Percentiles rank a stretch among this genome's conserved stretches.
phyloP scores from a whole-genome alignment of 129 eudicot genomes.

The Chrysanthemum seticuspe region DNA sequence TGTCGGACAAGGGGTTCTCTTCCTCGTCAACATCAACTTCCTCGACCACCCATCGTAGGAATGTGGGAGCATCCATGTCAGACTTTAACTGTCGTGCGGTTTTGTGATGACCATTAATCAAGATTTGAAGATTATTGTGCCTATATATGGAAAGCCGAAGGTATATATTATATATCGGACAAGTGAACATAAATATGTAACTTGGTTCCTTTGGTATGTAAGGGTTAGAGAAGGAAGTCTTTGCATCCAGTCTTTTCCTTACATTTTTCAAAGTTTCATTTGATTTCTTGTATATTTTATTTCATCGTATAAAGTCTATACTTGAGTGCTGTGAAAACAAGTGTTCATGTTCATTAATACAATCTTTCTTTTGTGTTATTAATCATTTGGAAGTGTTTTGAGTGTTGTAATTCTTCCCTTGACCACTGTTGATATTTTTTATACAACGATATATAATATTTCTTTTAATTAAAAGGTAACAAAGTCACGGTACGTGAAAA shows the following conservation, averaged over 20 bases:
- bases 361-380: no score
- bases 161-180: not conserved
- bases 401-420: no score
- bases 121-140: not conserved
- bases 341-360: no score
- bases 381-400: no score
- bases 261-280: not conserved
- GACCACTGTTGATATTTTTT: no score
- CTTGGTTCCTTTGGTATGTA: not conserved
- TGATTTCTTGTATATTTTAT: not conserved
- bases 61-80: not conserved
- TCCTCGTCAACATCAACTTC: constrained; percentile 35
- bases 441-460: no score
- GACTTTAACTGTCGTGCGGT: constrained; percentile 3
- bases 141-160: constrained; percentile 11
- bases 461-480: no score
- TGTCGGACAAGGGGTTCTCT: constrained; percentile 44
- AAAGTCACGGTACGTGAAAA: no score
- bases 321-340: not conserved
- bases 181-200: not conserved
- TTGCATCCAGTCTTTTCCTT: constrained; percentile 8
- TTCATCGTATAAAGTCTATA: constrained; percentile 1
- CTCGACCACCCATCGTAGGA: constrained; percentile 22
- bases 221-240: constrained; percentile 18
- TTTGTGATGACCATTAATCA: constrained; percentile 10